Evolutionary conservation across 2,329 filamentous ascomycete species (phyloP), one percentile per base, ranked within the genome.

Genomic region (Dendrostoma leiphaemia): DNA sequence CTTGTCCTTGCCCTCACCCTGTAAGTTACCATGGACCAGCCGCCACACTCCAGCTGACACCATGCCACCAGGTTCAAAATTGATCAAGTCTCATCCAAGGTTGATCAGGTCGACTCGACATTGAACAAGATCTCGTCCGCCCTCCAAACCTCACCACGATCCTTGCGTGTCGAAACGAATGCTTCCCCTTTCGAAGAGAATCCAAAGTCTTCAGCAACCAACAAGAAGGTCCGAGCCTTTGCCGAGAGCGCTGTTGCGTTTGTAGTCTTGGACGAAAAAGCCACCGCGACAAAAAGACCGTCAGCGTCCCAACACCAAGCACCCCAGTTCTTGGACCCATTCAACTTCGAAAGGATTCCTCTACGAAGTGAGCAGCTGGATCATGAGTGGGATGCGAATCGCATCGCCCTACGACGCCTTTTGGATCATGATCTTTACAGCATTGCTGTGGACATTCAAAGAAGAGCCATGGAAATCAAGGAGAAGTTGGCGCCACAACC

Each of bases 401-500:
- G 54, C 8, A 29, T 28, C 6, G 31, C 19, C 4, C 9, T 53
- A 12, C 6, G 13, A 3, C 45, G 44, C 9, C 54, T 53, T 10
- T 3, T 23, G n/a, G 12, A 4, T 3, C 49, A 24, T 24, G 12
- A 29, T 1, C 31, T 56, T 1, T 49, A 34, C 9, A 50, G 49
- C 9, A 45, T 17, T 23, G 54, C 54, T 12, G 50, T 53, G 12
- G 31, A 4, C 15, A 28, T 56, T 3, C 54, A 56, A 35, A 24
- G 34, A 21, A 34, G 54, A 29, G 54, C 40, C 1, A n/a, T 56
- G 17, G 3, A 13, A 2, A 45, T 56, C 23, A 48, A 50, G 28
- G 46, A 45, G n/a, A 24, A 45, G 6, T 8, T 56, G 3, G 47
- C 26, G 8, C 4, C 3, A 9, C 10, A 49, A 1, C 32, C 28